A percentile compares a stretch with the other conserved stretches of the same genome.
Evolutionary conservation across 2,329 filamentous ascomycete species (phyloP).

Genomic region (Magnaporthiopsis poae): DNA sequence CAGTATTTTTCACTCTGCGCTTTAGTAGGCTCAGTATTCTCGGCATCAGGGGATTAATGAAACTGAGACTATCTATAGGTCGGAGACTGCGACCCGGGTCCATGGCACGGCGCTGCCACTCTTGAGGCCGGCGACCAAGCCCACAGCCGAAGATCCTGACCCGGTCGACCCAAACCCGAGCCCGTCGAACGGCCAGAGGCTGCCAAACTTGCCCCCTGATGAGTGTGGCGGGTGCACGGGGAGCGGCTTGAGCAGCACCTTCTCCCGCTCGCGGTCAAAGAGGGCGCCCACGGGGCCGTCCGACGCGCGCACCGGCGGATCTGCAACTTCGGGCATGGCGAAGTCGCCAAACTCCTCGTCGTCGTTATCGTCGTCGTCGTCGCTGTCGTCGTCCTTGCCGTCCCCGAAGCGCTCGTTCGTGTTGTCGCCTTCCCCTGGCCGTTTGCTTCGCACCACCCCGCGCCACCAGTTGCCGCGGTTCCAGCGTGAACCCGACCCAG

Average conservation of each 20-base stretch:
- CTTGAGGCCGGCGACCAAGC: background rate
- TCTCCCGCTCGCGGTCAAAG: constrained; percentile 24
- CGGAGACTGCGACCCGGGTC: too few relatives aligned
- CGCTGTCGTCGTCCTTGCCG: constrained; percentile 27
- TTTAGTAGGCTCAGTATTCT: too few relatives aligned
- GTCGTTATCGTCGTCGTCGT: constrained; percentile 41
- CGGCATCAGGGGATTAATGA: too few relatives aligned
- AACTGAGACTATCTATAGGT: too few relatives aligned
- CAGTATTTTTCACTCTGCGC: too few relatives aligned
- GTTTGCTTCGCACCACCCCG: constrained; percentile 19
- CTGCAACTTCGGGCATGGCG: constrained; percentile 48
- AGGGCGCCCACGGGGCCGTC: constrained; percentile 12
- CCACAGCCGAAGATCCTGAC: background rate
- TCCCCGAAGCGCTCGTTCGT: constrained; percentile 25
- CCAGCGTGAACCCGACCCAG: constrained; percentile 17
- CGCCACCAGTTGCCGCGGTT: constrained; percentile 28
- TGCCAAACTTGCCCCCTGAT: constrained; percentile 32
- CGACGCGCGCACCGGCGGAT: constrained; percentile 14
- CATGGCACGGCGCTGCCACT: background rate
- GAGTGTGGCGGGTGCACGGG: constrained; percentile 39
- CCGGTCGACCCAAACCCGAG: constrained; percentile 21
- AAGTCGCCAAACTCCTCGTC: constrained; percentile 62
- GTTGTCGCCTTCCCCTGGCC: constrained; percentile 10
- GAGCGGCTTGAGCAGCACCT: constrained; percentile 44
- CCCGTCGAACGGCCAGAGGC: constrained; percentile 50